Percentiles rank a stretch among this genome's conserved stretches.
Conservation (phyloP, 495 filamentous ascomycete species). For the Hypoxylon perforatum region DNA sequence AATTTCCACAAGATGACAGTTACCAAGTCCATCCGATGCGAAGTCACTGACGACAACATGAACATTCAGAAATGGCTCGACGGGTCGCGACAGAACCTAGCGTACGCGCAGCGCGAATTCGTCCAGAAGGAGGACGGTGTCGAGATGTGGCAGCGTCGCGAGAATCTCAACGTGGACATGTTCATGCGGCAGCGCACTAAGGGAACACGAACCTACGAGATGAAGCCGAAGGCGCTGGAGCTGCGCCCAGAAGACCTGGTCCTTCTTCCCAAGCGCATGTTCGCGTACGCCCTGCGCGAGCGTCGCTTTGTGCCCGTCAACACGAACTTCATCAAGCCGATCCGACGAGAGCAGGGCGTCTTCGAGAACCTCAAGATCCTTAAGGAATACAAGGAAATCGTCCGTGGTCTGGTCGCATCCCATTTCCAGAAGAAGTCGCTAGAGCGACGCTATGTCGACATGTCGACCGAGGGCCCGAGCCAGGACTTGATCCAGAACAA, state of each 20-base stretch:
- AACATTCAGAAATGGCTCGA: constrained; percentile 46
- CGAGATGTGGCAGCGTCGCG: constrained; percentile 44
- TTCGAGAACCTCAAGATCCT: constrained; percentile 68
- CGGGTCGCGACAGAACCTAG: constrained; percentile 32
- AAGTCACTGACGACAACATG: constrained; percentile 42
- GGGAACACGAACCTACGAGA: constrained; percentile 35
- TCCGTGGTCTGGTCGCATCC: constrained; percentile 61
- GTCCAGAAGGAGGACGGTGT: constrained; percentile 45
- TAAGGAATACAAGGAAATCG: constrained; percentile 61
- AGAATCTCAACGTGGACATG: constrained; percentile 44
- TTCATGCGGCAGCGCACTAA: constrained; percentile 48
- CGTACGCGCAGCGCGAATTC: constrained; percentile 44
- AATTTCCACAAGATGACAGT: constrained; percentile 35
- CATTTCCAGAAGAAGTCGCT: constrained; percentile 52
- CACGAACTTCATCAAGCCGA: constrained; percentile 51
- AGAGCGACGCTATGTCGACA: constrained; percentile 68
- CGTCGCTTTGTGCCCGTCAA: constrained; percentile 51
- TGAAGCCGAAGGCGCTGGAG: constrained; percentile 32
- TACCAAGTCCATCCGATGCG: constrained; percentile 33
- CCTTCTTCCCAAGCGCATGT: constrained; percentile 51
- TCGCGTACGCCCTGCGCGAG: constrained; percentile 53
- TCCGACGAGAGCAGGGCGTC: constrained; percentile 54
- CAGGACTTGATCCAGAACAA: constrained; percentile 70
- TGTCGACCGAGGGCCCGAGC: constrained; percentile 55
- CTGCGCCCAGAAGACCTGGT: constrained; percentile 50